Conservation (phyloP, 495 filamentous ascomycete genomes). For the Podospora sp. region DNA sequence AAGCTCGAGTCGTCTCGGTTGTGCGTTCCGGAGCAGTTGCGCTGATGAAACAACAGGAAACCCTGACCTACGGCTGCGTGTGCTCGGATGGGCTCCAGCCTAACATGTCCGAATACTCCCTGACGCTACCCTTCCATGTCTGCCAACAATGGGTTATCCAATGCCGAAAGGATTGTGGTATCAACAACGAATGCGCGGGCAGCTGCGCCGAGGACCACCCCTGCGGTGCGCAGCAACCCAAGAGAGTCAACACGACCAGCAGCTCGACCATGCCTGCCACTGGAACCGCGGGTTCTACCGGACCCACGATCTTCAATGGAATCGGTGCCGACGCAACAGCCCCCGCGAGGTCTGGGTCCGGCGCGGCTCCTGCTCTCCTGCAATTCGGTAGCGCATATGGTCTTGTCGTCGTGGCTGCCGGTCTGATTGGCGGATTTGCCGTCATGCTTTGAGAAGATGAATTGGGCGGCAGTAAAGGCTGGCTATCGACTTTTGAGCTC, state of each 20-base stretch:
- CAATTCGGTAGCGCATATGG: constrained; percentile 63
- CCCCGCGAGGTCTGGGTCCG: constrained; percentile 10
- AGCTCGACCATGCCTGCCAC: constrained; percentile 47
- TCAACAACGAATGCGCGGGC: constrained; percentile 61
- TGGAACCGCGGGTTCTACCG: constrained; percentile 11
- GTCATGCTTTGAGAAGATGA: constrained; percentile 53
- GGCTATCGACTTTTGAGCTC: not conserved
- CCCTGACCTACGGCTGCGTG: constrained; percentile 70
- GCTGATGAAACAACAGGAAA: constrained; percentile 52
- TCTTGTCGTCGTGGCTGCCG: constrained; percentile 55
- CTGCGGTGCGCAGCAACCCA: constrained; percentile 77
- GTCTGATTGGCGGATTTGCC: constrained; percentile 66
- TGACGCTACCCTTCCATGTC: constrained; percentile 83
- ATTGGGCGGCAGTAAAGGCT: not conserved
- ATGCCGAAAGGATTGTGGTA: constrained; percentile 65
- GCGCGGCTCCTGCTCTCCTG: constrained; percentile 42
- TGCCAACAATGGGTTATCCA: constrained; percentile 73
- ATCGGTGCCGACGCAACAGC: constrained; percentile 45
- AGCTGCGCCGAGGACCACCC: constrained; percentile 71
- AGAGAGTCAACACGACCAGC: constrained; percentile 59
- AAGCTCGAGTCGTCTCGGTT: constrained; percentile 42
- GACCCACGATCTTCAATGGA: constrained; percentile 49
- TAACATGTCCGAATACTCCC: constrained; percentile 79
- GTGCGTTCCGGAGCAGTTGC: not conserved
- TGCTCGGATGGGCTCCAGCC: constrained; percentile 73